Evolutionary conservation across 768 basidiomycete genomes (phyloP).

Genomic region (Calocybe cyanea): DNA sequence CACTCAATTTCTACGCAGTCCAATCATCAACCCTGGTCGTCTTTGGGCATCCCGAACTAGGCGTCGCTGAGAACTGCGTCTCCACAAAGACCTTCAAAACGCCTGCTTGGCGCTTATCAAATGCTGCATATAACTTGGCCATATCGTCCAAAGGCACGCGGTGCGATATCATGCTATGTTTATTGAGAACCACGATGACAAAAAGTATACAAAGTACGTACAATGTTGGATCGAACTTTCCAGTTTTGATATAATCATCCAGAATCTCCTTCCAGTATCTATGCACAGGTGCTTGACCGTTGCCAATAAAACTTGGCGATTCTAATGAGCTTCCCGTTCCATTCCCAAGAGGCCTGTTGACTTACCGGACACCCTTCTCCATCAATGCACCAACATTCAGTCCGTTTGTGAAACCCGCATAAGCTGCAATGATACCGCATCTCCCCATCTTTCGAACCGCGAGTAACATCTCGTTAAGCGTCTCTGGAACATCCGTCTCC

Average conservation of each 20-base stretch:
- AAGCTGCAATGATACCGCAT: constrained; percentile 65
- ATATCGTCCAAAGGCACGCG: constrained; percentile 65
- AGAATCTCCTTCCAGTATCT: constrained; percentile 72
- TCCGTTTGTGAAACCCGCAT: constrained; percentile 63
- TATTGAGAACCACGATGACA: background rate
- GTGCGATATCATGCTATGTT: constrained; percentile 46
- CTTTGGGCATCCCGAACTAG: constrained; percentile 47
- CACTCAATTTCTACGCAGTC: constrained; percentile 7
- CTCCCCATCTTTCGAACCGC: constrained; percentile 53
- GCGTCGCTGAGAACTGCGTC: constrained; percentile 49
- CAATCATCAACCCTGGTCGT: constrained; percentile 53
- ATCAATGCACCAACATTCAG: constrained; percentile 72
- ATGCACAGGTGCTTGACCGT: constrained; percentile 74
- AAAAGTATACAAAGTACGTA: constrained; percentile 22
- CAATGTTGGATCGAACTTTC: constrained; percentile 66
- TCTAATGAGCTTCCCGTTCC: background rate
- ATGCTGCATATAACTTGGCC: constrained; percentile 58
- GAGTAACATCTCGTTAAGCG: constrained; percentile 44
- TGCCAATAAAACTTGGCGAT: constrained; percentile 51
- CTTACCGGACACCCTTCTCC: constrained; percentile 64
- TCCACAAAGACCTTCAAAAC: constrained; percentile 75
- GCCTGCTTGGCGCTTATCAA: constrained; percentile 52
- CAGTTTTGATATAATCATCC: constrained; percentile 56
- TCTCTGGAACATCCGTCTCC: constrained; percentile 73
- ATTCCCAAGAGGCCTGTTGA: background rate